phyloP scores from a whole-genome alignment of 1,284 basidiomycete genomes.

The Trichosporon asahii region DNA sequence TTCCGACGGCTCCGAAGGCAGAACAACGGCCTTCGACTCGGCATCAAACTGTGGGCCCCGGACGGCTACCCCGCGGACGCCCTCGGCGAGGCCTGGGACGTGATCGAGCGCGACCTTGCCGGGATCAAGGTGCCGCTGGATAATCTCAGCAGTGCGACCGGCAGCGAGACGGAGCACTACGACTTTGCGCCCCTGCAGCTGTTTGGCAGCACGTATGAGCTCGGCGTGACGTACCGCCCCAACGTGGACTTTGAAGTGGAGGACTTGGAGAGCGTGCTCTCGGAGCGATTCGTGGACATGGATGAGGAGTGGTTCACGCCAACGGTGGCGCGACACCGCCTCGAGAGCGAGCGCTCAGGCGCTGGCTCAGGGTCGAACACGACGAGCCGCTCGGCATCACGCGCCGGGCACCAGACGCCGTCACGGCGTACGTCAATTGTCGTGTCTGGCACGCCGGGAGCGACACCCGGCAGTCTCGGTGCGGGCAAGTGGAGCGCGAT shows the following conservation, averaged over 20 bases:
- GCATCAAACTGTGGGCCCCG: constrained; percentile 50
- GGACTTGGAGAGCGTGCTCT: constrained; percentile 47
- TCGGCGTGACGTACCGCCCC: constrained; percentile 39
- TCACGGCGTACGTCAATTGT: background rate
- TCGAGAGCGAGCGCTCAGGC: constrained; percentile 27
- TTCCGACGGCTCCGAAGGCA: constrained; percentile 40
- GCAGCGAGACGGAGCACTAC: constrained; percentile 25
- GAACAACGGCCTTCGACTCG: constrained; percentile 45
- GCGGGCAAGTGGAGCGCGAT: constrained; percentile 40
- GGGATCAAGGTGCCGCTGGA: constrained; percentile 40
- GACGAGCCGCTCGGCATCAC: background rate
- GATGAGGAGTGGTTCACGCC: constrained; percentile 53
- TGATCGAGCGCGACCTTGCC: constrained; percentile 47
- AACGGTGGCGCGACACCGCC: constrained; percentile 40
- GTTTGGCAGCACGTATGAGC: constrained; percentile 41
- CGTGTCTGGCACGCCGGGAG: background rate
- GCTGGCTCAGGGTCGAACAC: constrained; percentile 6
- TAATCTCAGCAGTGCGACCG: constrained; percentile 14
- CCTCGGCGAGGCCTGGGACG: constrained; percentile 43
- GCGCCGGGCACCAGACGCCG: constrained; percentile 2
- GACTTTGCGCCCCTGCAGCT: constrained; percentile 40
- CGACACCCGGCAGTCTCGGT: constrained; percentile 21
- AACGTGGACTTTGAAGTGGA: constrained; percentile 47
- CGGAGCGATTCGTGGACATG: constrained; percentile 48
- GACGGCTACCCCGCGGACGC: constrained; percentile 37